phyloP scores from a whole-genome alignment of 2,329 filamentous ascomycete genomes.

The Apiospora kogelbergensis region DNA sequence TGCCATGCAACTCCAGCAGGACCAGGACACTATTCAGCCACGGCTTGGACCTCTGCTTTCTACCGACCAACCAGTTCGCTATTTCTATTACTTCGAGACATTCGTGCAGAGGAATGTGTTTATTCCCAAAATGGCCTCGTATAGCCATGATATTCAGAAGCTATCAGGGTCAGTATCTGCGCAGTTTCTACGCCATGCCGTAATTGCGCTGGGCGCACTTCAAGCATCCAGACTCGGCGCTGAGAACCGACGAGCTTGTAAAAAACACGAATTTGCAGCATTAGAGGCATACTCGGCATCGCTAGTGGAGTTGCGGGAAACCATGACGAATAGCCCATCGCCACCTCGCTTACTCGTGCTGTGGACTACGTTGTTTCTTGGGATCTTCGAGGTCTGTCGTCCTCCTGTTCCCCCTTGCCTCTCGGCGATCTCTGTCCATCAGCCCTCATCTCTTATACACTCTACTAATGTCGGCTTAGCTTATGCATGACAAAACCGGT shows the following conservation, averaged over 20 bases:
- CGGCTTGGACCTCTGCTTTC: not conserved
- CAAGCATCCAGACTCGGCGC: not conserved
- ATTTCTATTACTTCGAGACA: constrained; percentile 11
- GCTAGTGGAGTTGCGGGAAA: not conserved
- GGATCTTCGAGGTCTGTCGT: constrained; percentile 11
- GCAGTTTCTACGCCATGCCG: not conserved
- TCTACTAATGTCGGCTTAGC: not conserved
- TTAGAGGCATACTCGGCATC: constrained; percentile 10
- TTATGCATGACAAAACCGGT: constrained; percentile 13
- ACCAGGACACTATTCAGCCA: not conserved
- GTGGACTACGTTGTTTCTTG: constrained; percentile 15
- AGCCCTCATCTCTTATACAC: not conserved
- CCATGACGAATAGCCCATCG: not conserved
- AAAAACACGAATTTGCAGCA: not conserved
- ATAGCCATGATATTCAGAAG: constrained; percentile 6
- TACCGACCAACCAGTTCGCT: not conserved
- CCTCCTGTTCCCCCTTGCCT: not conserved
- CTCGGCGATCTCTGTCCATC: not conserved
- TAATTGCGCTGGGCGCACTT: constrained; percentile 10
- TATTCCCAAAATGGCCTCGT: not conserved
- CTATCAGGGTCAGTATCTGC: not conserved
- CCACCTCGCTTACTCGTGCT: constrained; percentile 11
- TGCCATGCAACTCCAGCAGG: not conserved
- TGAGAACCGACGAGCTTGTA: not conserved
- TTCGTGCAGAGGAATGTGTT: constrained; percentile 13